Conservation (phyloP, 1,284 basidiomycete genomes). For the Xerocomus nothofagi region DNA sequence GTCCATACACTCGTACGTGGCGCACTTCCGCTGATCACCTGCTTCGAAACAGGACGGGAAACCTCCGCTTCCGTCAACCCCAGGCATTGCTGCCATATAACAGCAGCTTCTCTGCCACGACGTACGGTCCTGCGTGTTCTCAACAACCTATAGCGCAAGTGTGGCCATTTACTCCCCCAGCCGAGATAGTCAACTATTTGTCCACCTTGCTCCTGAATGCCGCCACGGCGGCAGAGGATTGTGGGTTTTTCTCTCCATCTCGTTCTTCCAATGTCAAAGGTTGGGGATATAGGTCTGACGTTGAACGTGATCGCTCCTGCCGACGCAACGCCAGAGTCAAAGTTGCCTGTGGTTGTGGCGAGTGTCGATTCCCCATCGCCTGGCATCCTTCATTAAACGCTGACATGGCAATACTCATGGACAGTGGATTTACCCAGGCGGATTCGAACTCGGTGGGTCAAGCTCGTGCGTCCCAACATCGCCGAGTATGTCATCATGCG, state of each 20-base stretch:
- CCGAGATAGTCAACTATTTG: conserved; percentile 10
- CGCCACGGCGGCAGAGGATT: conserved; percentile 24
- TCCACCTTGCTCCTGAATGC: neutral
- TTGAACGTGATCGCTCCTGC: conserved; percentile 44
- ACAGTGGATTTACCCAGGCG: conserved; percentile 31
- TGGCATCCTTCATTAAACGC: too few species aligned
- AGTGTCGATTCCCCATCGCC: conserved; percentile 12
- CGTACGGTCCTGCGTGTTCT: conserved; percentile 38
- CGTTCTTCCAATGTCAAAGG: neutral
- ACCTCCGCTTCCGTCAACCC: conserved; percentile 39
- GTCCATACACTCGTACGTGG: conserved; percentile 6
- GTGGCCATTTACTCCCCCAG: conserved; percentile 3
- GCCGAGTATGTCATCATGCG: too few species aligned
- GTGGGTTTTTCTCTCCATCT: conserved; percentile 11
- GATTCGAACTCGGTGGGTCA: conserved; percentile 35
- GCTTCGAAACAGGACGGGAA: conserved; percentile 21
- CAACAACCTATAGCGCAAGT: conserved; percentile 38
- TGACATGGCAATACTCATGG: neutral
- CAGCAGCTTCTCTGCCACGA: conserved; percentile 28
- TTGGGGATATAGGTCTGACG: conserved; percentile 38
- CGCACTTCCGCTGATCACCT: too few species aligned
- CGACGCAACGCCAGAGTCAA: conserved; percentile 16
- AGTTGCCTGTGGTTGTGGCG: conserved; percentile 45
- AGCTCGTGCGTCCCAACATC: conserved; percentile 14
- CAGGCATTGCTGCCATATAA: conserved; percentile 34